These are phyloP conservation scores for Grifola frondosa DNA, from an alignment of 1,284 basidiomycete genomes.

Conservation along the genomic window DNA sequence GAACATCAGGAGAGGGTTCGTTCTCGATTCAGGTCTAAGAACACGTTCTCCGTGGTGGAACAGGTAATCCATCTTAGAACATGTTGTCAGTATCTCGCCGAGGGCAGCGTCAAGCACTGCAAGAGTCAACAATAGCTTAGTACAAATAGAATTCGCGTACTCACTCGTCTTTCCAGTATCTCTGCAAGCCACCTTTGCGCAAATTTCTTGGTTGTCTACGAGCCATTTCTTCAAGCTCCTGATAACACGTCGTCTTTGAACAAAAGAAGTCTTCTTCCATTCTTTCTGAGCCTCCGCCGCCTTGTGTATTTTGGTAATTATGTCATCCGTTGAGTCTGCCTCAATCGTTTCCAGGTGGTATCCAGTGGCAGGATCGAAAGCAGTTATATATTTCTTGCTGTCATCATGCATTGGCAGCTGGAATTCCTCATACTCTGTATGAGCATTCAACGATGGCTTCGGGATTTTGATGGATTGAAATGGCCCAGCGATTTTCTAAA, in stretches of 20 bases:
- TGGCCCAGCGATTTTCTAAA: slow-evolving; percentile 51
- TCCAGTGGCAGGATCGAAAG: slow-evolving; percentile 89
- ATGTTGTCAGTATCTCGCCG: slow-evolving; percentile 87
- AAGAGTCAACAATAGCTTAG: slow-evolving; percentile 1
- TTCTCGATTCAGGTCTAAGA: slow-evolving; percentile 69
- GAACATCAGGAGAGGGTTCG: slow-evolving; percentile 73
- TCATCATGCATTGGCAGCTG: slow-evolving; percentile 47
- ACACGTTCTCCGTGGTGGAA: slow-evolving; percentile 78
- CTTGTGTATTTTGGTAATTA: slow-evolving; percentile 64
- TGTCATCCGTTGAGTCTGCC: slow-evolving; percentile 67
- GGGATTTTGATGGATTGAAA: slow-evolving; percentile 56
- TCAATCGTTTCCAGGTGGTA: slow-evolving; percentile 71
- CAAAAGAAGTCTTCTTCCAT: slow-evolving; percentile 77
- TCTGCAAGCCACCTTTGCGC: slow-evolving; percentile 87
- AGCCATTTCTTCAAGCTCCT: slow-evolving; percentile 89
- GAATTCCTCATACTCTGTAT: slow-evolving; percentile 56
- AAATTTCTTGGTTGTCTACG: slow-evolving; percentile 81
- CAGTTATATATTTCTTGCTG: slow-evolving; percentile 76
- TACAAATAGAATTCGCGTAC: slow-evolving; percentile 31
- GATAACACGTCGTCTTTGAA: slow-evolving; percentile 77
- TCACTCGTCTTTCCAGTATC: slow-evolving; percentile 95
- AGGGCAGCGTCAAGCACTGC: slow-evolving; percentile 86
- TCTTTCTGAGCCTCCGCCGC: slow-evolving; percentile 68
- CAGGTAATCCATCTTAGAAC: slow-evolving; percentile 88
- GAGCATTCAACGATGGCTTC: slow-evolving; percentile 61